Conservation (phyloP, 805 yeast genomes). For the Kluyveromyces siamensis region DNA sequence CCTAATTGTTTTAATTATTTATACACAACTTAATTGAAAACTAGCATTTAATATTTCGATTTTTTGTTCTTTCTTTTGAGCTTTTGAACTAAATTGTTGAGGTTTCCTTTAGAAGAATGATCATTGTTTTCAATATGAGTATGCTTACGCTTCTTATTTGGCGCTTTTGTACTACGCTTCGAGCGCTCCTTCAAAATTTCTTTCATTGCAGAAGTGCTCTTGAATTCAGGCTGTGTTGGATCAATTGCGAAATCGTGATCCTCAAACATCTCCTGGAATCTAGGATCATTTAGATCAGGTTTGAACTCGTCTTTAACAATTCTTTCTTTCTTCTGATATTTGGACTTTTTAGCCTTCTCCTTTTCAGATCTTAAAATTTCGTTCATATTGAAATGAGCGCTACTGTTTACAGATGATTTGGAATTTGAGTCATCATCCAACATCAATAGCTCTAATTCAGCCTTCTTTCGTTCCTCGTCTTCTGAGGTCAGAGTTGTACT, state of each 20-base stretch:
- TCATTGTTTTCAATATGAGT: slow-evolving; percentile 4
- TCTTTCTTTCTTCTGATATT: slow-evolving; percentile 37
- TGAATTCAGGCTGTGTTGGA: slow-evolving; percentile 85
- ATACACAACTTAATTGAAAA: background rate
- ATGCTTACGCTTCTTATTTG: slow-evolving; percentile 15
- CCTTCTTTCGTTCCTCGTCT: slow-evolving; percentile 33
- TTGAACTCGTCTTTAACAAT: slow-evolving; percentile 49
- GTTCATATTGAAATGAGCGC: slow-evolving; percentile 70
- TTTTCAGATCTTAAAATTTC: slow-evolving; percentile 70
- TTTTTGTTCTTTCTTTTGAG: slow-evolving; percentile 36
- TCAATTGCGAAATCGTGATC: slow-evolving; percentile 90
- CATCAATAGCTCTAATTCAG: slow-evolving; percentile 66
- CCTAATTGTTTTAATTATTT: background rate
- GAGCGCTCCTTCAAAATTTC: slow-evolving; percentile 68
- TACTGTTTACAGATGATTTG: slow-evolving; percentile 27
- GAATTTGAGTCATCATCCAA: slow-evolving; percentile 48
- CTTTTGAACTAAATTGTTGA: slow-evolving; percentile 38
- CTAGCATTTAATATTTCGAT: slow-evolving; percentile 8
- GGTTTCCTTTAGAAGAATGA: slow-evolving; percentile 2
- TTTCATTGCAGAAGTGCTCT: slow-evolving; percentile 81
- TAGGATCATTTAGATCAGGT: slow-evolving; percentile 70
- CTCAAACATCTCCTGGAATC: slow-evolving; percentile 78
- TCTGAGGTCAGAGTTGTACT: slow-evolving; percentile 16
- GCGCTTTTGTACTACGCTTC: slow-evolving; percentile 34
- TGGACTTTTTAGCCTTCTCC: slow-evolving; percentile 41